Evolutionary conservation across 352 stramenopile species (phyloP).

Genomic region (Chrysophaeum taylorii): DNA sequence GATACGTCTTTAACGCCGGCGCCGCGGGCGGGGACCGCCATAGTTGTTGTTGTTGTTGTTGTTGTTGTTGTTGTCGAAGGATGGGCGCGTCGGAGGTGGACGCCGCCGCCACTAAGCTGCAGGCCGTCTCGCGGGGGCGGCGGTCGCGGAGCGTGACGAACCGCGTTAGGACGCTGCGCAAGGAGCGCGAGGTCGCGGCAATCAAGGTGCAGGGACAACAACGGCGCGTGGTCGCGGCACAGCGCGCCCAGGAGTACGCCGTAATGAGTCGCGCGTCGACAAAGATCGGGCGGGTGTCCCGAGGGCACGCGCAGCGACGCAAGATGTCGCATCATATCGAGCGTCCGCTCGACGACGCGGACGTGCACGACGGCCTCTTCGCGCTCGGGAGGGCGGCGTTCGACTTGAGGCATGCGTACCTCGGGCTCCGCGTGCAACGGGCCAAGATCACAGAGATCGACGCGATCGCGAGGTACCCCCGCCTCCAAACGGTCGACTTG

Average conservation of each 20-base stretch:
- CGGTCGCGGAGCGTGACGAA: not conserved
- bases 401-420: constrained; percentile 17
- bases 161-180: not conserved
- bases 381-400: constrained; percentile 14
- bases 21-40: too few species aligned
- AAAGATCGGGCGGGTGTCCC: not conserved
- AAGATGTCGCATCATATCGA: constrained; percentile 2
- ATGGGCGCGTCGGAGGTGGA: not conserved
- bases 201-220: not conserved
- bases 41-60: too few species aligned
- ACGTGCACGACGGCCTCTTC: constrained; percentile 10
- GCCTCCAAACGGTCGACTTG: constrained; percentile 22
- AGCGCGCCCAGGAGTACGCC: not conserved
- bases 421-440: not conserved
- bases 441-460: not conserved
- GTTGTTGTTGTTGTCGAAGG: too few species aligned
- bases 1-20: too few species aligned
- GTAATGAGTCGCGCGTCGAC: not conserved
- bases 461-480: not conserved
- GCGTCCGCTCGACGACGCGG: not conserved
- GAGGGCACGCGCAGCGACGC: not conserved
- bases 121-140: not conserved
- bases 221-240: not conserved
- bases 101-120: not conserved
- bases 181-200: not conserved